Evolutionary conservation across 306 rosid species (phyloP).

Genomic region (Medicago ruthenica): DNA sequence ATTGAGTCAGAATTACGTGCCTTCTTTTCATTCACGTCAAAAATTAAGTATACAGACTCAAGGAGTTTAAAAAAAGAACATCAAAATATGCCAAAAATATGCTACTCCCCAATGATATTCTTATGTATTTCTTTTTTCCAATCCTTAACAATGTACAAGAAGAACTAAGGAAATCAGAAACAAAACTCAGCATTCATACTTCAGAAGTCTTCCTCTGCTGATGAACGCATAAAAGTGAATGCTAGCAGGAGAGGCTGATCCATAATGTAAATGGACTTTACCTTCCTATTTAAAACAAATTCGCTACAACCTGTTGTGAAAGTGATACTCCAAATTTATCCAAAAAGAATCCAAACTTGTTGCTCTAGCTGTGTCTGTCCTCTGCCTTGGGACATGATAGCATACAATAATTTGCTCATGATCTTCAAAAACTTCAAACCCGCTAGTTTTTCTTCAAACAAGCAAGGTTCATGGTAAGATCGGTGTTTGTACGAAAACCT

Average conservation of each 20-base stretch:
- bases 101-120: not conserved
- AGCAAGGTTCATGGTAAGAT: not conserved
- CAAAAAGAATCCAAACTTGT: not conserved
- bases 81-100: not conserved
- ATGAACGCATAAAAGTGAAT: no score
- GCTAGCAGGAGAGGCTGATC: not conserved
- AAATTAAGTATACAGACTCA: not conserved
- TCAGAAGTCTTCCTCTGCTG: not conserved
- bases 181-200: not conserved
- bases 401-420: not conserved
- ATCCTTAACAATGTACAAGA: not conserved
- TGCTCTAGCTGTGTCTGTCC: not conserved
- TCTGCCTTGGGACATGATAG: not conserved
- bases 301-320: not conserved
- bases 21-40: not conserved
- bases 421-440: not conserved
- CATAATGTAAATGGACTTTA: not conserved
- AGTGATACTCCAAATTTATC: no score
- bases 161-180: not conserved
- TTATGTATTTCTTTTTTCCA: not conserved
- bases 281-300: not conserved
- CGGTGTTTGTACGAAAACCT: not conserved
- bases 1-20: not conserved
- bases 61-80: not conserved
- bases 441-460: conserved; percentile 22